Evolutionary conservation across 352 stramenopile genomes (phyloP), one percentile per base, ranked within the genome.

Genomic region (Phytophthora rubi): DNA sequence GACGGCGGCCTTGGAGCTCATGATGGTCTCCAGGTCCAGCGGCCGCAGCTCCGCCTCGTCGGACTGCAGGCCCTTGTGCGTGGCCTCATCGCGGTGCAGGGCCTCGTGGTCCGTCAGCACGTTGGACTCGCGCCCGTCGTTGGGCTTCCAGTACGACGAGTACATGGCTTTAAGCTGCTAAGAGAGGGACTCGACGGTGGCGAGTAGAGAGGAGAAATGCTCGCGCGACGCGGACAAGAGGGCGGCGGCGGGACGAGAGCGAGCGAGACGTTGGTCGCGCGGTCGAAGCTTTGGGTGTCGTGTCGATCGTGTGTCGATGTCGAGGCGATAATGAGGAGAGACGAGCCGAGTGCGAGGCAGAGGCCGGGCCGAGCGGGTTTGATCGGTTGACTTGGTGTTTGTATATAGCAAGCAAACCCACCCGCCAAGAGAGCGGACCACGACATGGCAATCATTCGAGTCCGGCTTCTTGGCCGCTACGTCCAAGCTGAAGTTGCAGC

Each of bases 1-100:
- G 76, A 96, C 88, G 48, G 85, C 88, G 12, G 83, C 86, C 68
- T 94, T 96, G 67, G 83, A 92, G 48, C 79, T 90, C 84, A 96
- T 92, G 75, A 96, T 93, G 37, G 88, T 94, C 74, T 96, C 88
- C 16, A 96, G 73, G 49, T 96, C 88, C 45, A 96, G 79, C 51
- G 86, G 86, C 28, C 86, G 88, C 54, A 96, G 73, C 65, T 86
- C 73, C 30, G 76, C 91, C 71, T 96, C 88, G 54, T 93, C 83
- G 45, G 86, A 94, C 82, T 96, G 88, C 59, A 96, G 78, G 30
- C 55, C 77, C 65, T 86, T 83, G 77, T 96, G 88, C 65, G 86
- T 92, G 26, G 75, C 81, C 23, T 77, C 88, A 76, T 96, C 88
- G 15, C 88, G 88, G 68, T 90, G 85, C 53, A 96, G 81, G 39